These are phyloP conservation scores for Neofusicoccum kwambonambiense DNA, from an alignment of 2,329 filamentous ascomycete genomes.

Conservation along the genomic window DNA sequence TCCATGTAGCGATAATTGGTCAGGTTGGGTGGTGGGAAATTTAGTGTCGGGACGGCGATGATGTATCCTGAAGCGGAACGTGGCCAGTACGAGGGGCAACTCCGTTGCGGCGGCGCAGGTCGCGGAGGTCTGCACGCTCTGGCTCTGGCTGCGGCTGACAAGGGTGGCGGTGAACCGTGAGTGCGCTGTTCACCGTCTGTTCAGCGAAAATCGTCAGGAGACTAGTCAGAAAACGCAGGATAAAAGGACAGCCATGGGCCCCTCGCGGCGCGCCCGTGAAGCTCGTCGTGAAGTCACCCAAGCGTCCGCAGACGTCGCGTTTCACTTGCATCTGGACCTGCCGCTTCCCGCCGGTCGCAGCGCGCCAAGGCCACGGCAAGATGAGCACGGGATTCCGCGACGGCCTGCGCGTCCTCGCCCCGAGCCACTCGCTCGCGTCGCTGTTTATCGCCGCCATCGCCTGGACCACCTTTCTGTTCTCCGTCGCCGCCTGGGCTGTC, in stretches of 20 bases:
- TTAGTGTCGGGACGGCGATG: slow-evolving; percentile 8
- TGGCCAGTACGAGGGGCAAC: slow-evolving; percentile 17
- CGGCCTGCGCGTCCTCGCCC: neutral
- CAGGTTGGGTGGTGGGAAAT: neutral
- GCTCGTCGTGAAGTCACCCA: neutral
- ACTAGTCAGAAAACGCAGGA: neutral
- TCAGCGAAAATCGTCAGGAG: neutral
- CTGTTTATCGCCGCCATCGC: slow-evolving; percentile 15
- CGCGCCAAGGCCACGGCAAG: slow-evolving; percentile 5
- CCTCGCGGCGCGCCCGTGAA: neutral
- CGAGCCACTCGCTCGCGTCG: slow-evolving; percentile 8
- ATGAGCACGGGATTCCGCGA: slow-evolving; percentile 18
- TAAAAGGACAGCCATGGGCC: slow-evolving; percentile 8
- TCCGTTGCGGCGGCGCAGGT: neutral
- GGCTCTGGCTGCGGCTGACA: neutral
- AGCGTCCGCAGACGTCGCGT: slow-evolving; percentile 3
- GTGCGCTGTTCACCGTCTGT: slow-evolving; percentile 16
- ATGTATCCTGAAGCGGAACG: slow-evolving; percentile 18
- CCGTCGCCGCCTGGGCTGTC: slow-evolving; percentile 14
- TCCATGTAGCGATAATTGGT: slow-evolving; percentile 34
- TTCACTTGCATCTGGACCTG: slow-evolving; percentile 9
- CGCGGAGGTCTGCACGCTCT: neutral
- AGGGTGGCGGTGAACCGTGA: slow-evolving; percentile 12
- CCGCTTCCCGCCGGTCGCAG: slow-evolving; percentile 6
- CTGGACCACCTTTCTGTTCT: slow-evolving; percentile 7